Percentiles rank a stretch among this genome's conserved stretches.
phyloP scores from a whole-genome alignment of 176 grass and related monocot species.

The Neostapfia colusana region DNA sequence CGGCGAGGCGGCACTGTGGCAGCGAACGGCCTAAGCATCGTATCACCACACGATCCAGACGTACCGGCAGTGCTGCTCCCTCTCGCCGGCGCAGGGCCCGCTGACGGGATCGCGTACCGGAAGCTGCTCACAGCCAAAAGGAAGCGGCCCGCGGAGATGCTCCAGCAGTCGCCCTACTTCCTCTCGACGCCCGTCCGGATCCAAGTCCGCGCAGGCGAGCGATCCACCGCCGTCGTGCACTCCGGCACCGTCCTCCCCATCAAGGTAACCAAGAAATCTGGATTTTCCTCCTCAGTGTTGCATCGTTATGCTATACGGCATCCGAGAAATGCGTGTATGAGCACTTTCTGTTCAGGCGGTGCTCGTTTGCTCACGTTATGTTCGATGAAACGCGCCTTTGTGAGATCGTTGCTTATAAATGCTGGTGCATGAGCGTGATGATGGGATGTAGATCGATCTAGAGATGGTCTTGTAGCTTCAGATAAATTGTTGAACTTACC shows the following conservation, averaged over 20 bases:
- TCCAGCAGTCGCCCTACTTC: slow-evolving; percentile 88
- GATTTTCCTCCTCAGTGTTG: background rate
- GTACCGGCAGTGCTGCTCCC: no score
- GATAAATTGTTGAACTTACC: background rate
- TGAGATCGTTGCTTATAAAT: background rate
- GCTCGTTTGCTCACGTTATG: background rate
- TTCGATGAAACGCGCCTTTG: slow-evolving; percentile 26
- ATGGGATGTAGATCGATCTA: background rate
- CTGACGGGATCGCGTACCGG: slow-evolving; percentile 15
- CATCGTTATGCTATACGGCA: background rate
- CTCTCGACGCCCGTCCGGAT: slow-evolving; percentile 76
- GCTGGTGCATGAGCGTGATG: background rate
- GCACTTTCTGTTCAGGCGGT: background rate
- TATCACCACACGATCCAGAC: no score
- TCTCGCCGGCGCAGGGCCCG: slow-evolving; percentile 33
- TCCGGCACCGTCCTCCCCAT: slow-evolving; percentile 81
- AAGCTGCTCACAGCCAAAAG: slow-evolving; percentile 66
- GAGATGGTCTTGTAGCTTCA: background rate
- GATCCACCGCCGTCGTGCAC: slow-evolving; percentile 65
- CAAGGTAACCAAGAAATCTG: slow-evolving; percentile 40
- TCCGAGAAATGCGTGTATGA: background rate
- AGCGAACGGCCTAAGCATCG: no score
- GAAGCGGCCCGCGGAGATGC: slow-evolving; percentile 71
- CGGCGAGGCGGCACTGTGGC: no score
- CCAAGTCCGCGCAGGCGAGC: slow-evolving; percentile 74